Base-by-base conservation (phyloP, 2,329 filamentous ascomycete genomes). In the Penicillium sp. region DNA sequence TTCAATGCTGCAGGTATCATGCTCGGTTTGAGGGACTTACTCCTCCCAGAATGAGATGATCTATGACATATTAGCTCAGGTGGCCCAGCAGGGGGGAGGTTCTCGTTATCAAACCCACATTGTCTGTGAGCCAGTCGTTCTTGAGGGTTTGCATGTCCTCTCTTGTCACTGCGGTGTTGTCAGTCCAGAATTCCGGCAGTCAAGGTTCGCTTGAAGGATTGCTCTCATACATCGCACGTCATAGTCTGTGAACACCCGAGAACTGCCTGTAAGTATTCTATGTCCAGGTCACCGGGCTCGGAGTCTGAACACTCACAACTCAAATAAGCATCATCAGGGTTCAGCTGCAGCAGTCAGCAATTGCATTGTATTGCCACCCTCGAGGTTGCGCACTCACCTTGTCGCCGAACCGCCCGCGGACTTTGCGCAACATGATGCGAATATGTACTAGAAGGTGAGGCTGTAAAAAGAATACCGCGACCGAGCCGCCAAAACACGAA, bases 31-130 rank as follows among this genome's bases (percentile, higher is more conserved):
- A 45, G 45, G 34, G 38, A 73, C 78, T 65, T 86, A 96, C 82
- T 97, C 93, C 82, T 97, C 90, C 93, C 94, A 99, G 72, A 99
- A 97, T 47, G 91, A 88, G 62, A 99, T 97, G 65, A 92, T 92
- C 89, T 93, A 63, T 43, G 47, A 63, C 41, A 32, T 32, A 49
- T 73, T 56, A 65, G 61, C 63, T 59, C 70, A 65, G 32, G 46
- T 48, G 21, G 50, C 29, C 36, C 22, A 55, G 49, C 41, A 51
- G 18, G 34, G 49, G 42, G 24, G 40, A 53, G 42, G 7, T 36
- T 46, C 32, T 43, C 43, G 36, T 46, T 31, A 48, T 41, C 54
- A 40, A 55, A 76, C 83, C 62, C 79, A 92, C 90, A 78, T 96
- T 97, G 73, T 99, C 94, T 41, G 93, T 97, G 48, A 99, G 81